phyloP scores from a whole-genome alignment of 345 rosid species.

The Aquilaria sinensis region DNA sequence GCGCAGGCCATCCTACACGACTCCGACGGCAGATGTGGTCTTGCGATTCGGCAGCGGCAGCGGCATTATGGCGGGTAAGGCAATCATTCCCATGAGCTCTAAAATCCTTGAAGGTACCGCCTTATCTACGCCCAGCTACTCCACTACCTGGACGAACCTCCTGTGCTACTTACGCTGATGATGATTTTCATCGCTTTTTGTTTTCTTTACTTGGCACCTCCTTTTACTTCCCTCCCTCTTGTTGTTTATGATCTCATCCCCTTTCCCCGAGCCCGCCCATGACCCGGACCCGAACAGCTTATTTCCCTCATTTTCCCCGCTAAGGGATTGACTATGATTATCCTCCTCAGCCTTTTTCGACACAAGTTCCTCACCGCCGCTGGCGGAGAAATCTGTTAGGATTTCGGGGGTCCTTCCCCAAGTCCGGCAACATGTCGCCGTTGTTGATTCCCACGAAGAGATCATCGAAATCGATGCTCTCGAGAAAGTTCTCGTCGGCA shows the following conservation, averaged over 20 bases:
- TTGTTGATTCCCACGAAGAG: slow-evolving; percentile 56
- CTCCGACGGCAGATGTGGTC: too few species aligned
- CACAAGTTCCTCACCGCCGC: slow-evolving; percentile 51
- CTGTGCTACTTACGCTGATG: too few species aligned
- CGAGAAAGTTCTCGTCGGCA: slow-evolving; percentile 39
- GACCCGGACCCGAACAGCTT: slow-evolving; percentile 23
- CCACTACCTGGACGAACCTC: slow-evolving; percentile 95
- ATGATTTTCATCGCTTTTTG: slow-evolving; percentile 46
- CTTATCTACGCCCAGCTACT: slow-evolving; percentile 90
- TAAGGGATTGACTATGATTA: not conserved
- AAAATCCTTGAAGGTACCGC: slow-evolving; percentile 94
- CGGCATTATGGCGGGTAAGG: slow-evolving; percentile 95
- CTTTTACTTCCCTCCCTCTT: slow-evolving; percentile 35
- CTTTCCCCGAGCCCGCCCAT: slow-evolving; percentile 24
- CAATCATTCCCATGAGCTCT: slow-evolving; percentile 86
- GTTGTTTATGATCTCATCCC: slow-evolving; percentile 35
- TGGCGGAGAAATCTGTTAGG: slow-evolving; percentile 49
- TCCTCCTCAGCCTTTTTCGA: slow-evolving; percentile 20
- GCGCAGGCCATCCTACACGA: too few species aligned
- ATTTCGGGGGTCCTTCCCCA: slow-evolving; percentile 72
- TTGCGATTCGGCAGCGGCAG: too few species aligned
- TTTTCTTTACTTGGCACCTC: slow-evolving; percentile 29
- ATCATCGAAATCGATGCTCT: slow-evolving; percentile 72
- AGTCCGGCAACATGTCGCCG: slow-evolving; percentile 51
- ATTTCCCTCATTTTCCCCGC: slow-evolving; percentile 23